Conservation (phyloP, 805 yeast genomes). For the Metschnikowia dekortorum region DNA sequence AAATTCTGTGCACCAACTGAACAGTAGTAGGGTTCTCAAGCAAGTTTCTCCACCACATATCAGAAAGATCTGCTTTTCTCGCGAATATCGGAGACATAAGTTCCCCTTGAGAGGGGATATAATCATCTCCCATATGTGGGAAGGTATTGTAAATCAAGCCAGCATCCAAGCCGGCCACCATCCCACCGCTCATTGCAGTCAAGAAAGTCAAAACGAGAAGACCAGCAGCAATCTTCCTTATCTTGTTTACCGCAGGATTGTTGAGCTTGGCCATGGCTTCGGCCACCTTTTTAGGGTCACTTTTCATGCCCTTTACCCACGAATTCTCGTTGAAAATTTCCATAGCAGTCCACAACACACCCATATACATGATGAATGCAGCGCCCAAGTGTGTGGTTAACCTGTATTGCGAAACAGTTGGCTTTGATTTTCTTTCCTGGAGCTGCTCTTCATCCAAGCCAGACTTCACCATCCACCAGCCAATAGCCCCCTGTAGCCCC, state of each 20-base stretch:
- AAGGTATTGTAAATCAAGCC: slow-evolving; percentile 93
- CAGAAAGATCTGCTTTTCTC: slow-evolving; percentile 61
- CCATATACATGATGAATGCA: slow-evolving; percentile 81
- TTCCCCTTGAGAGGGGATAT: slow-evolving; percentile 72
- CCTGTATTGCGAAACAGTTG: slow-evolving; percentile 96
- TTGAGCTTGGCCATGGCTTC: slow-evolving; percentile 54
- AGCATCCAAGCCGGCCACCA: slow-evolving; percentile 98
- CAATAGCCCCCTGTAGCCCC: slow-evolving; percentile 92
- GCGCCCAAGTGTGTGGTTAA: slow-evolving; percentile 91
- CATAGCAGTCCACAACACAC: slow-evolving; percentile 87
- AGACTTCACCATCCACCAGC: slow-evolving; percentile 99
- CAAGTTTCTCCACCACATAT: slow-evolving; percentile 85
- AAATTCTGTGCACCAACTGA: slow-evolving; percentile 81
- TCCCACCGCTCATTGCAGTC: slow-evolving; percentile 96
- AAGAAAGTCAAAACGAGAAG: slow-evolving; percentile 68
- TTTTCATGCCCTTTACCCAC: slow-evolving; percentile 45
- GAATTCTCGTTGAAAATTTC: slow-evolving; percentile 71
- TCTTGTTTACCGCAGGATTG: slow-evolving; percentile 53
- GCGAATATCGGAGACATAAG: slow-evolving; percentile 71
- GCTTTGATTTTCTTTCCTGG: slow-evolving; percentile 78
- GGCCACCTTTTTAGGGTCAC: slow-evolving; percentile 54
- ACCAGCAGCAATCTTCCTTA: slow-evolving; percentile 52
- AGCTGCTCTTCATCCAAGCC: slow-evolving; percentile 82
- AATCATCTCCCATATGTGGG: slow-evolving; percentile 92
- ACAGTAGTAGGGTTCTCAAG: slow-evolving; percentile 96